Evolutionary conservation across 2,329 filamentous ascomycete genomes (phyloP).

Genomic region (Aspergillus brasiliensis): DNA sequence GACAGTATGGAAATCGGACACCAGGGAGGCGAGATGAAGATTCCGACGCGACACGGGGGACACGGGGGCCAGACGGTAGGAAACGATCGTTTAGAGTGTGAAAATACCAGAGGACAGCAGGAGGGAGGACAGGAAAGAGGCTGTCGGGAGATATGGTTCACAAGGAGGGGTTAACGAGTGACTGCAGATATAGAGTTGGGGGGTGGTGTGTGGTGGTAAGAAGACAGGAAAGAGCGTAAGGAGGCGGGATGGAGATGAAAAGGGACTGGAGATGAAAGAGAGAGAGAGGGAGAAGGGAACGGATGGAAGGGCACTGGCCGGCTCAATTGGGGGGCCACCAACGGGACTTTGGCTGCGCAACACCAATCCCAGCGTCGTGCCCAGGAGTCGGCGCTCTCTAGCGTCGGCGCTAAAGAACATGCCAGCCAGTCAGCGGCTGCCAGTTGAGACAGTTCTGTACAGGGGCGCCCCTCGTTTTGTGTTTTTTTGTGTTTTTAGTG

Average conservation of each 20-base stretch:
- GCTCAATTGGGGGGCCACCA: neutral
- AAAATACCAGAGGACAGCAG: slow-evolving; percentile 1
- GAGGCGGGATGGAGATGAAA: slow-evolving; percentile 17
- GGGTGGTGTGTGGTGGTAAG: slow-evolving; percentile 6
- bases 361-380: slow-evolving; percentile 10
- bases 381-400: slow-evolving; percentile 15
- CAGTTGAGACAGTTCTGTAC: slow-evolving; percentile 19
- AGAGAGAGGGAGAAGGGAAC: slow-evolving; percentile 10
- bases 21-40: neutral
- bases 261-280: slow-evolving; percentile 12
- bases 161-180: slow-evolving; percentile 24
- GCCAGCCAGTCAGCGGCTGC: slow-evolving; percentile 13
- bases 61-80: neutral
- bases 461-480: slow-evolving; percentile 4
- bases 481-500: neutral
- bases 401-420: slow-evolving; percentile 11
- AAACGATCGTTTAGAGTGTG: neutral
- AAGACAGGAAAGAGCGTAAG: slow-evolving; percentile 12
- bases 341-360: slow-evolving; percentile 7
- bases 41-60: slow-evolving; percentile 4
- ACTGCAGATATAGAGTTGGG: slow-evolving; percentile 13
- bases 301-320: neutral
- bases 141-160: slow-evolving; percentile 1
- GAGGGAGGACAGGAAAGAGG: neutral
- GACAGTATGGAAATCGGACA: slow-evolving; percentile 1